Percentiles rank a stretch among this genome's conserved stretches.
These are phyloP conservation scores for Halophytophthora polymorphica DNA, from an alignment of 352 stramenopile genomes.

Conservation along the genomic window DNA sequence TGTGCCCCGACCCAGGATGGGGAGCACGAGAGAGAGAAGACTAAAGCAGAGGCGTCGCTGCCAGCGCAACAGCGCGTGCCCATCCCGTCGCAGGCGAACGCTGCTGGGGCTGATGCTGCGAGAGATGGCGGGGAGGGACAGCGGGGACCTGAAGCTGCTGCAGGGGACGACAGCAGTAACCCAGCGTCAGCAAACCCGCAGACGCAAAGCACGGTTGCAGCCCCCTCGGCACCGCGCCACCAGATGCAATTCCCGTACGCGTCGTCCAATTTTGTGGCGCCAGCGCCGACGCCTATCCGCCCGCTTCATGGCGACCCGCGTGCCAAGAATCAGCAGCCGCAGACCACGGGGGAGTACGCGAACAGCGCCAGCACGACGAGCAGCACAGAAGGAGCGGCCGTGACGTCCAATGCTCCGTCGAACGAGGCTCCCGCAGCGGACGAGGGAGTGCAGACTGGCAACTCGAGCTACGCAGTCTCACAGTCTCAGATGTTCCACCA, in stretches of 20 bases:
- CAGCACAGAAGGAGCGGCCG: not conserved
- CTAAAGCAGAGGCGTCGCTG: not conserved
- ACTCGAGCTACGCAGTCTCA: constrained; percentile 27
- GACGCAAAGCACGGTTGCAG: constrained; percentile 9
- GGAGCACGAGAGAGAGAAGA: constrained; percentile 1
- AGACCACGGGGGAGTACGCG: constrained; percentile 8
- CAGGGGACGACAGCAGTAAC: not conserved
- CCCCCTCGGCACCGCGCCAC: constrained; percentile 4
- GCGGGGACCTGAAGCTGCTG: not conserved
- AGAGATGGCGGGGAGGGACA: too few relatives aligned
- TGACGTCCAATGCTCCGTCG: not conserved
- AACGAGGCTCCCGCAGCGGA: constrained; percentile 11
- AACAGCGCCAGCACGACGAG: constrained; percentile 4
- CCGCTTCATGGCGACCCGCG: constrained; percentile 67
- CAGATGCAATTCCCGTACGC: constrained; percentile 59
- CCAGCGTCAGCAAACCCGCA: constrained; percentile 12
- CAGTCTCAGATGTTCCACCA: constrained; percentile 61
- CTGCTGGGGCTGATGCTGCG: too few relatives aligned
- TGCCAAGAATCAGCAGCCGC: constrained; percentile 21
- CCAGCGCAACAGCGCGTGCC: too few relatives aligned
- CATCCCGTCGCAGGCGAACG: too few relatives aligned
- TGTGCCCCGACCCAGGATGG: too few relatives aligned
- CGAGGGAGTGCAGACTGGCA: constrained; percentile 2
- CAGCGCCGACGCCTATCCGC: constrained; percentile 69
- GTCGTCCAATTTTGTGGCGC: constrained; percentile 61